Evolutionary conservation across 768 basidiomycete species (phyloP).

Genomic region (Rhizopogon vesiculosus): DNA sequence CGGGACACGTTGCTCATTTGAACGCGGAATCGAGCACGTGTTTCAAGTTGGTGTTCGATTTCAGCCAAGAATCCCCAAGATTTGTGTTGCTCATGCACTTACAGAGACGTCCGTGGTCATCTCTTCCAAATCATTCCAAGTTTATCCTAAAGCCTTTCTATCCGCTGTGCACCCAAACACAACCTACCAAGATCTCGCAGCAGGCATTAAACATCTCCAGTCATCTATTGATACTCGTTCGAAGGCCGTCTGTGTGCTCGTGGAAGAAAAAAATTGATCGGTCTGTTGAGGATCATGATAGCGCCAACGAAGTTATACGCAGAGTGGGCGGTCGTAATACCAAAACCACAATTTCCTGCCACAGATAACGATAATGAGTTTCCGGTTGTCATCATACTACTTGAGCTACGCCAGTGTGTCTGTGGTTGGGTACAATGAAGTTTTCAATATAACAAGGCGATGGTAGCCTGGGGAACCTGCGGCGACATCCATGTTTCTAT

Average conservation of each 20-base stretch:
- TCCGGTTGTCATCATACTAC: too few relatives aligned
- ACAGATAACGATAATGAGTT: too few relatives aligned
- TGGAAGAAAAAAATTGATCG: constrained; percentile 96
- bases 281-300: constrained; percentile 69
- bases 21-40: constrained; percentile 75
- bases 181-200: constrained; percentile 84
- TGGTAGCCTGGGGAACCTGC: too few relatives aligned
- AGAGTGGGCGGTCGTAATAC: too few relatives aligned
- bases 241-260: constrained; percentile 90
- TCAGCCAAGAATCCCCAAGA: too few relatives aligned
- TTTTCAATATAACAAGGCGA: too few relatives aligned
- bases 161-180: constrained; percentile 92
- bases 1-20: constrained; percentile 42
- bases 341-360: too few relatives aligned
- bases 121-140: constrained; percentile 80
- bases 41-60: constrained; percentile 7
- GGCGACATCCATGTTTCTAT: too few relatives aligned
- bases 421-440: too few relatives aligned
- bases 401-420: too few relatives aligned
- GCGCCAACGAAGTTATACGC: too few relatives aligned
- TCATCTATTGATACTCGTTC: constrained; percentile 85
- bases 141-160: constrained; percentile 87
- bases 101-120: constrained; percentile 78
- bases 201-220: constrained; percentile 70
- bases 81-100: constrained; percentile 5